Evolutionary conservation across 2,329 filamentous ascomycete genomes (phyloP).

Genomic region (Zasmidium angulare): DNA sequence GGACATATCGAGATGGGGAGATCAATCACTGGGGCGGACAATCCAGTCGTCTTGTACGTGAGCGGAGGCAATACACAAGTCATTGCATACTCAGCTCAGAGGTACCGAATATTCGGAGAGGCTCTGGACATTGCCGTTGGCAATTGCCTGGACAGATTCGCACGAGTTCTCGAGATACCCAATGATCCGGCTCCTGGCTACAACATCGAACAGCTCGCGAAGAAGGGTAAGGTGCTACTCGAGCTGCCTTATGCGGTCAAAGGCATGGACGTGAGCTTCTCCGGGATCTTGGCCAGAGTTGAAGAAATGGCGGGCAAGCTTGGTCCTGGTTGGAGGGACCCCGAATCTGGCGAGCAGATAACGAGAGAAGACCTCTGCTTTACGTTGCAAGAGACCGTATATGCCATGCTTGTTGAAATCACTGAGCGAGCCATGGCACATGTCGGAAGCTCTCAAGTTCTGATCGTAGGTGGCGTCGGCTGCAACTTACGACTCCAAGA

Average conservation of each 20-base stretch:
- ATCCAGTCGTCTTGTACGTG: constrained; percentile 95
- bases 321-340: constrained; percentile 42
- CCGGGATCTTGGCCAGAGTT: constrained; percentile 80
- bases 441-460: constrained; percentile 83
- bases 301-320: constrained; percentile 76
- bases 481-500: constrained; percentile 92
- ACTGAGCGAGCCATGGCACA: constrained; percentile 98
- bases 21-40: constrained; percentile 81
- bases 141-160: constrained; percentile 95
- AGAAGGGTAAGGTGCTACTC: constrained; percentile 68
- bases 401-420: constrained; percentile 96
- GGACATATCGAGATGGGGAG: constrained; percentile 99
- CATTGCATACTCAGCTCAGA: constrained; percentile 89
- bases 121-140: constrained; percentile 96
- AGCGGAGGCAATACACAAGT: constrained; percentile 96
- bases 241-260: constrained; percentile 96
- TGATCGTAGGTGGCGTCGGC: constrained; percentile 94
- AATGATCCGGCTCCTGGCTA: constrained; percentile 97
- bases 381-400: constrained; percentile 91
- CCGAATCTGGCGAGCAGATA: constrained; percentile 57
- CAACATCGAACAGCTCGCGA: constrained; percentile 94
- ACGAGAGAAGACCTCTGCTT: constrained; percentile 89
- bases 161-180: constrained; percentile 82
- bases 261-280: constrained; percentile 98
- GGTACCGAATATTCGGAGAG: constrained; percentile 97